Base-by-base conservation (phyloP, 208 protist species). In the Leishmania arabica region DNA sequence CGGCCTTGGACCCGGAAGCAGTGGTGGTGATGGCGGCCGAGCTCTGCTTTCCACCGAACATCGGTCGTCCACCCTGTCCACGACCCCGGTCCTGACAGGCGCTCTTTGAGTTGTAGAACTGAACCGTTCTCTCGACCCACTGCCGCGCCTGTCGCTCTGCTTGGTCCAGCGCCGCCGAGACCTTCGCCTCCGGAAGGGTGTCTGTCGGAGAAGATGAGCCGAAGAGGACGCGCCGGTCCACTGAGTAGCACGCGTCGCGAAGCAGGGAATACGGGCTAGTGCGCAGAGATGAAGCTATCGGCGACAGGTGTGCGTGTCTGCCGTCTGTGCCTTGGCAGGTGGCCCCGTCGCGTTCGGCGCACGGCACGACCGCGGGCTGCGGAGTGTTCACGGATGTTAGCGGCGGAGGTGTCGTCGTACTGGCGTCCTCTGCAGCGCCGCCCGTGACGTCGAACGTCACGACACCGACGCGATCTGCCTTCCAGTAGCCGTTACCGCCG, bases 111-210 rank as follows among this genome's bases (percentile, higher is more conserved):
- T 84, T 87, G 69, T 75, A 84, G 31, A 66, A 79, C 47, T 58
- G 53, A 27, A 87, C 75, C 31, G 83, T 88, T 27, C 76, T 79
- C 66, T 86, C 86, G 68, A 89, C 84, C 89, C 89, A 92, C 62
- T 77, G 82, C 80, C 81, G 66, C 77, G 76, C 78, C 75, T 74
- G 64, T 53, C 71, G 78, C 82, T 72, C 78, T 19, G 83, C 78
- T 21, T 78, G 77, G 24, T 24, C 5, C 47, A 68, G 17, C 31
- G 79, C 80, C 6, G 79, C 64, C 42, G 60, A 47, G 19, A 49
- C 31, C 31, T 62, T 71, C 37, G 53, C 56, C 2, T 19, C 45
- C 21, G 24, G 47, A 51, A 51, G 24, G 24, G 53, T 75, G 49
- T 82, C 65, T 13, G 72, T 17, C 19, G 53, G 31, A 47, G 62